phyloP scores from a whole-genome alignment of 225 moss, liverwort and hornwort genomes.

The Bryum argenteum region DNA sequence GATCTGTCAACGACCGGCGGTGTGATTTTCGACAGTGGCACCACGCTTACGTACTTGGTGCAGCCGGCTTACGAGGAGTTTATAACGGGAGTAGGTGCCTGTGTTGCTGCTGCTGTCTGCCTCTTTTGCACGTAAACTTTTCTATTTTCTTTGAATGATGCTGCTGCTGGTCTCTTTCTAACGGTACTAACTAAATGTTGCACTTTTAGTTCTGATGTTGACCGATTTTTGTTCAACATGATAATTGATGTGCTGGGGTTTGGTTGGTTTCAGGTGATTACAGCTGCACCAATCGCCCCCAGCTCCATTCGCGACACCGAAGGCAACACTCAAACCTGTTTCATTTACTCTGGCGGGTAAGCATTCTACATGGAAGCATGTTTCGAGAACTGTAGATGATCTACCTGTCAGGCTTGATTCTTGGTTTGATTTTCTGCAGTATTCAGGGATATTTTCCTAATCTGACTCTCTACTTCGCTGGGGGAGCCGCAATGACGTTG shows the following conservation, averaged over 20 bases:
- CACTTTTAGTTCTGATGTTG: too few species aligned
- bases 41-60: conserved; percentile 59
- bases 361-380: neutral
- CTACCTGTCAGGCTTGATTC: neutral
- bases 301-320: conserved; percentile 39
- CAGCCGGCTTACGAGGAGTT: conserved; percentile 49
- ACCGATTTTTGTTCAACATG: neutral
- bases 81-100: conserved; percentile 52
- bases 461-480: conserved; percentile 51
- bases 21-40: conserved; percentile 65
- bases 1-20: conserved; percentile 41
- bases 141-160: conserved; percentile 11
- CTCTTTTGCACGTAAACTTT: conserved; percentile 11
- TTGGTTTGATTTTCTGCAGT: conserved; percentile 35
- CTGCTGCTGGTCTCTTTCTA: neutral
- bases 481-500: conserved; percentile 50
- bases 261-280: conserved; percentile 38
- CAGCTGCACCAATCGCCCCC: conserved; percentile 43
- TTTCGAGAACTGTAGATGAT: too few species aligned
- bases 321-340: conserved; percentile 51
- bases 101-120: conserved; percentile 19
- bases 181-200: too few species aligned
- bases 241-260: conserved; percentile 2
- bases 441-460: conserved; percentile 36
- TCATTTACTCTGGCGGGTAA: conserved; percentile 44